Percentiles rank a stretch among this genome's conserved stretches.
phyloP scores from a whole-genome alignment of 306 rosid species.

The Argentina anserina region DNA sequence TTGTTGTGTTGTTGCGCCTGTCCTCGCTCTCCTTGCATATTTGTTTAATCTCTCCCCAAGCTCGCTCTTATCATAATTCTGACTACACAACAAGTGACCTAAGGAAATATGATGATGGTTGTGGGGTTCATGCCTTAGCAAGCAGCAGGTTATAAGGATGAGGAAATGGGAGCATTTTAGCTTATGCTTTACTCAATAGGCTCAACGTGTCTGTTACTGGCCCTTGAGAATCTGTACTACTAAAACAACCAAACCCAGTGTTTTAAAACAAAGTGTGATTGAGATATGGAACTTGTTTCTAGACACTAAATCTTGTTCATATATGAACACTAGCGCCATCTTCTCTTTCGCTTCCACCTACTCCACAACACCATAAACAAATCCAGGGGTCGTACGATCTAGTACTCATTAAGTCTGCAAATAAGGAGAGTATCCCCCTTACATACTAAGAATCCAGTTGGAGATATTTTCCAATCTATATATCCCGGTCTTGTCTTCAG shows the following conservation, averaged over 20 bases:
- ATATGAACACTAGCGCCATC: neutral
- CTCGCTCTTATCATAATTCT: neutral
- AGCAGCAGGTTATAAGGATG: slow-evolving; percentile 16
- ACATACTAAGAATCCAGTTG: neutral
- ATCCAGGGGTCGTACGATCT: neutral
- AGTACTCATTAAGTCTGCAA: neutral
- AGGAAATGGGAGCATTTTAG: slow-evolving; percentile 20
- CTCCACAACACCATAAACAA: neutral
- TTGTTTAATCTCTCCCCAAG: neutral
- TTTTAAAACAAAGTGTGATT: slow-evolving; percentile 36
- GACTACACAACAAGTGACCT: too few relatives aligned
- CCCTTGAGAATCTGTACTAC: slow-evolving; percentile 27
- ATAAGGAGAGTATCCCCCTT: neutral
- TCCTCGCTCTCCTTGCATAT: neutral
- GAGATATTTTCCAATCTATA: neutral
- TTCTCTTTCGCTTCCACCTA: neutral
- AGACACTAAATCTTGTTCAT: neutral
- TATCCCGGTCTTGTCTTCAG: neutral
- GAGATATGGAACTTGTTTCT: neutral
- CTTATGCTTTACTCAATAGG: slow-evolving; percentile 5
- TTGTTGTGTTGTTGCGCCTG: neutral
- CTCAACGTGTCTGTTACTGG: slow-evolving; percentile 38
- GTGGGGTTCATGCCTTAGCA: slow-evolving; percentile 8
- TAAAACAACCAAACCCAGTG: neutral
- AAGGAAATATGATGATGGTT: slow-evolving; percentile 5